Percentiles rank a stretch among this genome's conserved stretches.
These are phyloP conservation scores for Simplicillium sp. DNA, from an alignment of 2,329 filamentous ascomycete genomes.

Conservation along the genomic window DNA sequence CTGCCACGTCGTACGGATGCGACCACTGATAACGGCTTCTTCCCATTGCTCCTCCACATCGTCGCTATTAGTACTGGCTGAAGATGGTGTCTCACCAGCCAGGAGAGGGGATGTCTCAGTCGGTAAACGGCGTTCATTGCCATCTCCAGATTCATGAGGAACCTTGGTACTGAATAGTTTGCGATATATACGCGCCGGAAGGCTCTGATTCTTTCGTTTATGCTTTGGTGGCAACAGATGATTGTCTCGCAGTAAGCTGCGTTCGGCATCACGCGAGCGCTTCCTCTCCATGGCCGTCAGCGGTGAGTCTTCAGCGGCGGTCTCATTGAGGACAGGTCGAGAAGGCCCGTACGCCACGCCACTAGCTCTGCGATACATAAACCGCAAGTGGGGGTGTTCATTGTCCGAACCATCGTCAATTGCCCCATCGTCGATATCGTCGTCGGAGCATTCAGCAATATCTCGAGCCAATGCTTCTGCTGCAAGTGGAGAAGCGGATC, in stretches of 20 bases:
- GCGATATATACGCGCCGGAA: slow-evolving; percentile 32
- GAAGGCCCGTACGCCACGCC: slow-evolving; percentile 65
- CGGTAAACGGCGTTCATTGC: slow-evolving; percentile 7
- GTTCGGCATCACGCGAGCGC: slow-evolving; percentile 47
- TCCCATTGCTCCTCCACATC: slow-evolving; percentile 70
- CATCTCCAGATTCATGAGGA: slow-evolving; percentile 13
- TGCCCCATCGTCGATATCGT: slow-evolving; percentile 31
- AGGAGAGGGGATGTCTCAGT: slow-evolving; percentile 33
- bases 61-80: slow-evolving; percentile 39
- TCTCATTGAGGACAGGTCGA: slow-evolving; percentile 58
- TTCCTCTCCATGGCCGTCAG: slow-evolving; percentile 47
- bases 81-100: slow-evolving; percentile 19
- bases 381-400: slow-evolving; percentile 31
- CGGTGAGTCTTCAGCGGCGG: slow-evolving; percentile 31
- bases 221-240: slow-evolving; percentile 56
- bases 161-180: slow-evolving; percentile 48
- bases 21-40: slow-evolving; percentile 69
- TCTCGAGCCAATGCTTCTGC: slow-evolving; percentile 59
- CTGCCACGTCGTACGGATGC: slow-evolving; percentile 85
- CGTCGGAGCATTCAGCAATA: slow-evolving; percentile 53
- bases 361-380: slow-evolving; percentile 65
- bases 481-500: slow-evolving; percentile 54
- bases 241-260: slow-evolving; percentile 54
- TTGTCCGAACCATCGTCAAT: slow-evolving; percentile 19
- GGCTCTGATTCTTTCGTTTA: slow-evolving; percentile 19